phyloP scores from a whole-genome alignment of 352 stramenopile genomes.

The Phytophthora idaei region DNA sequence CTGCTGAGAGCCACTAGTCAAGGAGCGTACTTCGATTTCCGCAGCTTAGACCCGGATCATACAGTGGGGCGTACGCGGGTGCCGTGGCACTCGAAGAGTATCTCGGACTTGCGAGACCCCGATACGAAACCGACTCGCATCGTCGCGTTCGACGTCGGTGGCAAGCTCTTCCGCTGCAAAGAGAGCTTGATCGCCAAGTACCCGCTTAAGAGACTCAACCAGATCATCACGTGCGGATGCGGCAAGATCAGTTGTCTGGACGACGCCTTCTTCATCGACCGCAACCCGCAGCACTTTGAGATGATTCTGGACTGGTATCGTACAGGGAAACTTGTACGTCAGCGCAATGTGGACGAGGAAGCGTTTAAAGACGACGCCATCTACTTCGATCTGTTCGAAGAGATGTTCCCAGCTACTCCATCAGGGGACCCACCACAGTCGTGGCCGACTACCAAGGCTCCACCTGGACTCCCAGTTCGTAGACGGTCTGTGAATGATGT shows the following conservation, averaged over 20 bases:
- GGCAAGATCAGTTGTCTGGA: constrained; percentile 45
- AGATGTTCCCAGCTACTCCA: constrained; percentile 46
- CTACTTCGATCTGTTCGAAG: constrained; percentile 74
- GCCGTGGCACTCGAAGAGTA: constrained; percentile 40
- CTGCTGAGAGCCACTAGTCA: constrained; percentile 22
- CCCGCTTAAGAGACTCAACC: constrained; percentile 63
- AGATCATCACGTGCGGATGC: constrained; percentile 64
- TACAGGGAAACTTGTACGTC: constrained; percentile 50
- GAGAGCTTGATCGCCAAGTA: constrained; percentile 64
- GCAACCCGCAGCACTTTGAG: constrained; percentile 74
- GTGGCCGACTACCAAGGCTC: constrained; percentile 19
- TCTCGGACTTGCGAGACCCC: constrained; percentile 22
- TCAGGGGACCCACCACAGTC: constrained; percentile 19
- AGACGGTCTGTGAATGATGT: constrained; percentile 41
- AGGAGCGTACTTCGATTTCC: constrained; percentile 23
- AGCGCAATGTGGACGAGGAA: constrained; percentile 48
- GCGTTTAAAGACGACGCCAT: constrained; percentile 59
- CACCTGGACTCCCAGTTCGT: constrained; percentile 17
- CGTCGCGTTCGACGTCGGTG: constrained; percentile 69
- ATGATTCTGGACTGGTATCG: constrained; percentile 82
- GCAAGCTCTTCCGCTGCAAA: constrained; percentile 72
- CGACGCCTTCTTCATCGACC: constrained; percentile 73
- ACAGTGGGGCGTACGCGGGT: constrained; percentile 30
- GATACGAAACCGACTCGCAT: constrained; percentile 19
- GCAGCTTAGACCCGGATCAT: constrained; percentile 28